phyloP scores from a whole-genome alignment of 2,329 filamentous ascomycete species.

The Aspergillus sergii region DNA sequence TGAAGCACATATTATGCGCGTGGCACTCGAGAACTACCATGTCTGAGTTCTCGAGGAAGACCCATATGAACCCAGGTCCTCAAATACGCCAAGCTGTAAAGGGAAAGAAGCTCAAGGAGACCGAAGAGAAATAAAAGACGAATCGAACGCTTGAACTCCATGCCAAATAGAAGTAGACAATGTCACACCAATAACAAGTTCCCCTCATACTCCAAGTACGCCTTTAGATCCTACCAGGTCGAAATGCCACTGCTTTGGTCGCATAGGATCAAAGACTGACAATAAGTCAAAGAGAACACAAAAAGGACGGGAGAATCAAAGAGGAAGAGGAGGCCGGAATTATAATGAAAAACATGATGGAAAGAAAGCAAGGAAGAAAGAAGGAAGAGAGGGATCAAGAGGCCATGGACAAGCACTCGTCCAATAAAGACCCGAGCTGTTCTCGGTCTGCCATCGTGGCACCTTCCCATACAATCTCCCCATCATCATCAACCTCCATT shows the following conservation, averaged over 20 bases:
- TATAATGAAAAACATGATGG: background rate
- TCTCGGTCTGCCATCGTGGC: constrained; percentile 37
- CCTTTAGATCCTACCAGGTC: constrained; percentile 22
- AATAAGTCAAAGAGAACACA: background rate
- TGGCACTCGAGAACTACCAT: background rate
- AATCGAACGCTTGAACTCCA: constrained; percentile 26
- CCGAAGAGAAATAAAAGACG: constrained; percentile 23
- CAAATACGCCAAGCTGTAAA: constrained; percentile 16
- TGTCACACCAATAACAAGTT: constrained; percentile 19
- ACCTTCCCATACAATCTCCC: constrained; percentile 43
- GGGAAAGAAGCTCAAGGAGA: constrained; percentile 12
- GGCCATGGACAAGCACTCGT: constrained; percentile 47
- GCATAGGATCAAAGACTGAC: constrained; percentile 3
- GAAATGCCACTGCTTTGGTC: constrained; percentile 18
- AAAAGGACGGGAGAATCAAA: background rate
- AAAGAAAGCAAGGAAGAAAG: constrained; percentile 11
- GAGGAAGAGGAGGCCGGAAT: background rate
- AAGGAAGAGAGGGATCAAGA: constrained; percentile 28
- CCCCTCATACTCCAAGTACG: constrained; percentile 32
- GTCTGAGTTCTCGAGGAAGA: background rate
- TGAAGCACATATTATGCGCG: background rate
- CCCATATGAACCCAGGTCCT: background rate
- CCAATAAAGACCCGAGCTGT: constrained; percentile 42
- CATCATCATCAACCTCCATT: constrained; percentile 47
- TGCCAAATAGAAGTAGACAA: constrained; percentile 31